A percentile compares a stretch with the other conserved stretches of the same genome.
Conservation (phyloP, 2,329 filamentous ascomycete species). For the Botryosphaeria dothidea region DNA sequence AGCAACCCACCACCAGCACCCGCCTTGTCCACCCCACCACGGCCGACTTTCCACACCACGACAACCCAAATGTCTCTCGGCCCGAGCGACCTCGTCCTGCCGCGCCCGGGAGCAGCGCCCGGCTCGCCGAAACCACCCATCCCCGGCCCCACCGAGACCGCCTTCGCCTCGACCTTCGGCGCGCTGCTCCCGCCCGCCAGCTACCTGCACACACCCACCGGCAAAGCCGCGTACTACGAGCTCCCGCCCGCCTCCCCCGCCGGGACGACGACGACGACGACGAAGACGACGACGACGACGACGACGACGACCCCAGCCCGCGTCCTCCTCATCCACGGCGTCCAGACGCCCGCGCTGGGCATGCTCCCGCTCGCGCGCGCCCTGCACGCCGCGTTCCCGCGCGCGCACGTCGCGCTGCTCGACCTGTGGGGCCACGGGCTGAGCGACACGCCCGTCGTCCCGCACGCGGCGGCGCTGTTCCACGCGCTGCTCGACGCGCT, state of each 20-base stretch:
- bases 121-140: slow-evolving; percentile 28
- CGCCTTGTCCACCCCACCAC: not conserved
- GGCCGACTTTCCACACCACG: not conserved
- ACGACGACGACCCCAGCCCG: slow-evolving; percentile 22
- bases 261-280: not conserved
- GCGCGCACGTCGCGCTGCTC: slow-evolving; percentile 44
- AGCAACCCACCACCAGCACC: not conserved
- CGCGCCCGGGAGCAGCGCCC: slow-evolving; percentile 27
- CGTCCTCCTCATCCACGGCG: slow-evolving; percentile 53
- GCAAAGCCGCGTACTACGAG: slow-evolving; percentile 46
- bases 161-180: slow-evolving; percentile 42
- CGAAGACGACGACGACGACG: not conserved
- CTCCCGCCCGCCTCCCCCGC: slow-evolving; percentile 25
- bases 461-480: slow-evolving; percentile 48
- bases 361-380: slow-evolving; percentile 44
- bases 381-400: slow-evolving; percentile 39
- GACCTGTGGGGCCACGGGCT: slow-evolving; percentile 59
- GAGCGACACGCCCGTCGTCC: slow-evolving; percentile 47
- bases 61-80: slow-evolving; percentile 10
- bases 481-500: slow-evolving; percentile 43
- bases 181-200: slow-evolving; percentile 40
- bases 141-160: slow-evolving; percentile 37
- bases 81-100: slow-evolving; percentile 24
- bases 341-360: slow-evolving; percentile 54
- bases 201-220: slow-evolving; percentile 34